phyloP scores from a whole-genome alignment of 495 filamentous ascomycete species.

The Aspergillus ellipticus region DNA sequence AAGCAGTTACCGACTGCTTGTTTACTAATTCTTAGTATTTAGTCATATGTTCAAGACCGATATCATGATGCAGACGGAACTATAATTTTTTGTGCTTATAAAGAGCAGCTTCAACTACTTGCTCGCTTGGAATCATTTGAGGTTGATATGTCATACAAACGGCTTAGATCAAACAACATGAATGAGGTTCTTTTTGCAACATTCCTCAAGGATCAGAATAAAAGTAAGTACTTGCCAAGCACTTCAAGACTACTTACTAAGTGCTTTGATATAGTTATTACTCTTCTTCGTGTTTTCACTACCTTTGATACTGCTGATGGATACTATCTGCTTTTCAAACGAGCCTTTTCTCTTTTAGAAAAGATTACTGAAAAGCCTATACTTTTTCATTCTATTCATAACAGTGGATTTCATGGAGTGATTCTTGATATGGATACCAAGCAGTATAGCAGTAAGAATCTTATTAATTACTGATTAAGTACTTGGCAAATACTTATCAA shows the following conservation, averaged over 20 bases:
- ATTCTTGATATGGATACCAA: conserved; percentile 9
- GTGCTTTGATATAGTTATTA: no score
- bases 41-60: conserved; percentile 12
- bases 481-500: conserved; percentile 3
- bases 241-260: conserved; percentile 5
- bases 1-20: no score
- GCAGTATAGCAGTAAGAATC: conserved; percentile 5
- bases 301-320: conserved; percentile 1
- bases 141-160: conserved; percentile 10
- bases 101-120: conserved; percentile 6
- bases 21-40: no score
- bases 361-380: neutral
- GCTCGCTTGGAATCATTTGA: conserved; percentile 8
- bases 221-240: conserved; percentile 8
- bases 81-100: conserved; percentile 10
- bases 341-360: neutral
- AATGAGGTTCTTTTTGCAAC: conserved; percentile 12
- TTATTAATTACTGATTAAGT: neutral
- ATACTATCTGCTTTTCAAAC: conserved; percentile 8
- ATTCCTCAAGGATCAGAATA: neutral
- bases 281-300: conserved; percentile 9
- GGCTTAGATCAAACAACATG: conserved; percentile 1
- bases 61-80: conserved; percentile 4
- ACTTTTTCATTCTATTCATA: conserved; percentile 5
- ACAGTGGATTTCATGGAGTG: conserved; percentile 6